Evolutionary conservation across 2,329 filamentous ascomycete species (phyloP).

Genomic region (Cladophialophora exuberans): DNA sequence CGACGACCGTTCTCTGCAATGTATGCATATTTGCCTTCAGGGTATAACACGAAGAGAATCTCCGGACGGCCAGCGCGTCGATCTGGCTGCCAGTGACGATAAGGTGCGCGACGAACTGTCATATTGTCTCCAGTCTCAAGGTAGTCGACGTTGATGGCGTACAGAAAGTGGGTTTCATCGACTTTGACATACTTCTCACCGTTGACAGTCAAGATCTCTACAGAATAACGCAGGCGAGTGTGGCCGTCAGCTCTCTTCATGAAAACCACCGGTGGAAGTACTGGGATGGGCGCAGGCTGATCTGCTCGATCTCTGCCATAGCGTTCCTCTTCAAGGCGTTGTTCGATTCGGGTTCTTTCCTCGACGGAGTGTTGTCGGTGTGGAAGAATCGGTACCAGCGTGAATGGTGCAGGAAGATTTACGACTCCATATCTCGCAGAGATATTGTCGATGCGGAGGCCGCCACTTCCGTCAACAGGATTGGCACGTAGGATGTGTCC

Average conservation of each 20-base stretch:
- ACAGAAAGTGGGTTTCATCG: slow-evolving; percentile 5
- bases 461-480: too few relatives aligned
- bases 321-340: not conserved
- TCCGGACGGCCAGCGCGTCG: slow-evolving; percentile 4
- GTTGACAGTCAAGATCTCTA: slow-evolving; percentile 12
- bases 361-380: not conserved
- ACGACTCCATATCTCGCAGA: too few relatives aligned
- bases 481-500: too few relatives aligned
- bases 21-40: slow-evolving; percentile 14
- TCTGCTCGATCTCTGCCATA: not conserved
- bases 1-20: slow-evolving; percentile 9
- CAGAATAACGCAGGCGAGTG: slow-evolving; percentile 11
- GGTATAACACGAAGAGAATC: slow-evolving; percentile 17
- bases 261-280: slow-evolving; percentile 11
- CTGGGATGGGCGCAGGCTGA: not conserved
- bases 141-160: slow-evolving; percentile 9
- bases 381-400: not conserved
- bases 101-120: slow-evolving; percentile 5
- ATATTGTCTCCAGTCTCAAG: slow-evolving; percentile 5
- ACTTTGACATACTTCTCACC: slow-evolving; percentile 10
- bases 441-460: too few relatives aligned
- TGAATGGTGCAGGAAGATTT: not conserved
- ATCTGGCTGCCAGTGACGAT: slow-evolving; percentile 1
- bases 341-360: not conserved
- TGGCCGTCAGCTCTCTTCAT: slow-evolving; percentile 4